These are phyloP conservation scores for Paramyrothecium roridum DNA, from an alignment of 2,329 filamentous ascomycete genomes.

Conservation along the genomic window DNA sequence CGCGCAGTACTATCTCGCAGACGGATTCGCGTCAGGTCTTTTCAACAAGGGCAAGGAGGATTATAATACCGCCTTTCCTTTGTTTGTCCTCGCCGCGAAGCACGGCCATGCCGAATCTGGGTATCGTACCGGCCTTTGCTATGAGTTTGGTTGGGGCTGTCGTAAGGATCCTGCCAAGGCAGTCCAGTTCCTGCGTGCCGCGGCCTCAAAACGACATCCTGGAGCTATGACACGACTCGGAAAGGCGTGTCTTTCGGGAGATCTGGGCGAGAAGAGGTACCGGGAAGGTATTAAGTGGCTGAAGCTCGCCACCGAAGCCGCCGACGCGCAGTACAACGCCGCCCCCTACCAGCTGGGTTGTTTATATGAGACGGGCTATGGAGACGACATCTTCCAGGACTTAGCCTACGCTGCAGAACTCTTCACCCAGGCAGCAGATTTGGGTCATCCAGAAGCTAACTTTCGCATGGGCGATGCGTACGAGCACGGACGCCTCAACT, in stretches of 20 bases:
- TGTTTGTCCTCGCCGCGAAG: conserved; percentile 92
- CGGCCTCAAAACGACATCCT: conserved; percentile 90
- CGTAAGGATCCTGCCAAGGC: conserved; percentile 87
- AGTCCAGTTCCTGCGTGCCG: conserved; percentile 86
- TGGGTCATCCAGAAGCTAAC: conserved; percentile 83
- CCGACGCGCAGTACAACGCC: conserved; percentile 87
- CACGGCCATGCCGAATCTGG: conserved; percentile 96
- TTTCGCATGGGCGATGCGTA: conserved; percentile 94
- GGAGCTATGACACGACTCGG: conserved; percentile 92
- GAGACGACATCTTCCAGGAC: conserved; percentile 91
- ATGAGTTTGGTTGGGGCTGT: conserved; percentile 97
- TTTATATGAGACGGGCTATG: conserved; percentile 89
- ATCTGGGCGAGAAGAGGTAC: conserved; percentile 84
- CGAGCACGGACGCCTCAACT: conserved; percentile 84
- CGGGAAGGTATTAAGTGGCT: conserved; percentile 95
- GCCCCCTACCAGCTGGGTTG: conserved; percentile 88
- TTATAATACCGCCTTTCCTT: conserved; percentile 84
- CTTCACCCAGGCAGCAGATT: conserved; percentile 89
- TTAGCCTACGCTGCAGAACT: conserved; percentile 87
- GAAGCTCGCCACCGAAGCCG: conserved; percentile 85
- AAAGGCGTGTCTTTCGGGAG: conserved; percentile 83
- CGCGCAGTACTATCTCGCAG: conserved; percentile 94
- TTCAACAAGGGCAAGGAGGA: conserved; percentile 95
- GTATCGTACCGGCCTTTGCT: conserved; percentile 89
- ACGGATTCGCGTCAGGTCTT: conserved; percentile 89